Base-by-base conservation (phyloP, 495 filamentous ascomycete species). In the Neurospora sp. region DNA sequence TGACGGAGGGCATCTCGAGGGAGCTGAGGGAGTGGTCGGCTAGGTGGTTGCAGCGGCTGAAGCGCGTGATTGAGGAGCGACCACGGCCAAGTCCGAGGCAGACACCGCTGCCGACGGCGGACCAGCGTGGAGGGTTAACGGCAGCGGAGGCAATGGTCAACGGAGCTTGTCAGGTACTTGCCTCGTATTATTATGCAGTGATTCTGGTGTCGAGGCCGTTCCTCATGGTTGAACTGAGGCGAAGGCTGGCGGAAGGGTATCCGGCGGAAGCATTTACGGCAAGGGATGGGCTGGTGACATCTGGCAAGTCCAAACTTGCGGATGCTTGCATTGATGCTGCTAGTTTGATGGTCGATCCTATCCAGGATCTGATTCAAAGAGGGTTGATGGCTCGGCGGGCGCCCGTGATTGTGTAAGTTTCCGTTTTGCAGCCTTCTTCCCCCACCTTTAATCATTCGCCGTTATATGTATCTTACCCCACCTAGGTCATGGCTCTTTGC, bases 271-370 rank as follows among this genome's bases (percentile, higher is more conserved):
- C 73, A 9, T 68, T 76, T 20, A 69, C 70, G 4, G 39, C 37
- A 6, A 53, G 14, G 3, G 46, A 42, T 44, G 53, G 12, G 18
- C 40, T 35, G 73, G 59, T 72, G 35, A 61, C 72, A n/a, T 76
- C 78, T 0, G 83, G 78, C 42, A 80, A 81, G 42, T 77, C 80
- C 1, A 83, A 79, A 72, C 78, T 85, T 10, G 83, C 83, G 3
- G 82, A 85, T 73, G 83, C 83, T 2, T 85, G 83, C 35, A 84
- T 85, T 39, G 83, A 85, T 44, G 83, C 83, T 4, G 83, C 83
- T n/a, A 81, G 79, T 41, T 48, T 85, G 46, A 83, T 85, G 78
- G 80, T 84, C 2, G 82, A 82, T 61, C 75, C 78, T 10, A 73
- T 84, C 14, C 77, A 81, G 35, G 76, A 77, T 37, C 76, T 84